phyloP scores from a whole-genome alignment of 179 eudicot genomes.

The Gypsophila paniculata region DNA sequence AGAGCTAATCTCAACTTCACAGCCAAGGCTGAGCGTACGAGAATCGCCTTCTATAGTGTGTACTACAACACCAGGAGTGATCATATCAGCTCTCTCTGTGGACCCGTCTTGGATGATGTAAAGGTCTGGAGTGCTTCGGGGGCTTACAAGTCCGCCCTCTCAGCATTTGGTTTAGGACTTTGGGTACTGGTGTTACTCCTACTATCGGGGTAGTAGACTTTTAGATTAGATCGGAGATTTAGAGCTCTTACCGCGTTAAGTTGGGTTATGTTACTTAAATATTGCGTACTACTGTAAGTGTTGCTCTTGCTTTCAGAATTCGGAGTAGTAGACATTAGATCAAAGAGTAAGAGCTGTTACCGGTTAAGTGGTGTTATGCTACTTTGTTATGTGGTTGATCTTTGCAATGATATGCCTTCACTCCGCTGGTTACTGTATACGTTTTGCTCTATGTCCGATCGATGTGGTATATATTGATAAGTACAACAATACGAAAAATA shows the following conservation, averaged over 20 bases:
- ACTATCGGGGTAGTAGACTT: conserved; percentile 15
- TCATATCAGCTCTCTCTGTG: conserved; percentile 92
- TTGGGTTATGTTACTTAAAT: no score
- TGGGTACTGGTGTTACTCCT: conserved; percentile 21
- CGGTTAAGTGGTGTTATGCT: background rate
- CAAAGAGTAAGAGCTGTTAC: background rate
- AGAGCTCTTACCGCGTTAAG: background rate
- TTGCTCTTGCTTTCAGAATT: conserved; percentile 19
- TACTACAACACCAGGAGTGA: conserved; percentile 90
- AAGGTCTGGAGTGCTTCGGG: conserved; percentile 58
- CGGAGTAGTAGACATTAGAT: background rate
- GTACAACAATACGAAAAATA: no score
- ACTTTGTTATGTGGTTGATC: background rate
- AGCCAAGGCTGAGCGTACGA: conserved; percentile 75
- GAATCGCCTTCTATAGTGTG: conserved; percentile 86
- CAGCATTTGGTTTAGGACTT: conserved; percentile 23
- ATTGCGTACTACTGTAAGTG: conserved; percentile 20
- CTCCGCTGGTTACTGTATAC: background rate
- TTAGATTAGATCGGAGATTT: background rate
- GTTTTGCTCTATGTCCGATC: no score
- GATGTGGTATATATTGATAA: no score
- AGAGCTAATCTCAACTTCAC: conserved; percentile 66
- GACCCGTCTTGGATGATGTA: conserved; percentile 90
- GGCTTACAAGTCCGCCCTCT: conserved; percentile 18
- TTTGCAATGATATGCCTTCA: background rate